phyloP scores from a whole-genome alignment of 352 stramenopile genomes.

The Blastocystis sp. region DNA sequence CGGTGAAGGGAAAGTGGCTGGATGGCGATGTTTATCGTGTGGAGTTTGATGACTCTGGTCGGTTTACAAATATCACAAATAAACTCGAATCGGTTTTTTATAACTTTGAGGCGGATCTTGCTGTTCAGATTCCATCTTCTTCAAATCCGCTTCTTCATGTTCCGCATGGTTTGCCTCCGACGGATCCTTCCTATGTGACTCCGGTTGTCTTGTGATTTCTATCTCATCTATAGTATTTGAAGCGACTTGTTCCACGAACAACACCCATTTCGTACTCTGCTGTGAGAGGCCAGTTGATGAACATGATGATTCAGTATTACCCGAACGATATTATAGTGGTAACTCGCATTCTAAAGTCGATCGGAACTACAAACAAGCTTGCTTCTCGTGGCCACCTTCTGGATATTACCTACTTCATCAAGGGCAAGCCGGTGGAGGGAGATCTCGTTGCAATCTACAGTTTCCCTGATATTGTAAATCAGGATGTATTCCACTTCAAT shows the following conservation, averaged over 20 bases:
- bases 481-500: background rate
- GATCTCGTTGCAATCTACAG: background rate
- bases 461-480: background rate
- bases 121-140: background rate
- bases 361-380: background rate
- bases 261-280: background rate
- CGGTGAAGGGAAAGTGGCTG: conserved; percentile 6
- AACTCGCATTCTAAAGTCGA: background rate
- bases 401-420: background rate
- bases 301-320: conserved; percentile 25
- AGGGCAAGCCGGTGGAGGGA: background rate
- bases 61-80: background rate
- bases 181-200: background rate
- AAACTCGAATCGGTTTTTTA: background rate
- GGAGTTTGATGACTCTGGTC: conserved; percentile 24
- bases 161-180: background rate
- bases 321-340: background rate
- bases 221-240: background rate
- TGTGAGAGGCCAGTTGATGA: background rate
- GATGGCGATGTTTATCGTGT: background rate
- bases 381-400: background rate
- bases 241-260: background rate
- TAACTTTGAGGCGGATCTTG: background rate
- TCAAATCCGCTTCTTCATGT: background rate
- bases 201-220: background rate